Percentiles rank a stretch among this genome's conserved stretches.
Evolutionary conservation across 2,329 filamentous ascomycete species (phyloP).

Genomic region (Sclerotinia glacialis): DNA sequence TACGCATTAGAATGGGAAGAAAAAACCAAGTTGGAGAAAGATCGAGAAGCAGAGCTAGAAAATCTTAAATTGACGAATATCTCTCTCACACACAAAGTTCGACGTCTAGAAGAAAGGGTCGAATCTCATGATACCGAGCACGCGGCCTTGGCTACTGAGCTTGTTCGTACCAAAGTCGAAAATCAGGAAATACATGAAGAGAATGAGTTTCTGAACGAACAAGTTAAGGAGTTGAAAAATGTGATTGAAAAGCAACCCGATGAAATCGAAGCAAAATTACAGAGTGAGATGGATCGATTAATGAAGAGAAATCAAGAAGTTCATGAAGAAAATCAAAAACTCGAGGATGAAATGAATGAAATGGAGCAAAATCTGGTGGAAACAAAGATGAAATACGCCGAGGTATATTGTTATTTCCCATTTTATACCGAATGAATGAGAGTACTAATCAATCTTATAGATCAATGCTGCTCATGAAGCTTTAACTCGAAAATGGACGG

Average conservation of each 20-base stretch:
- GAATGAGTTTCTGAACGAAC: constrained; percentile 81
- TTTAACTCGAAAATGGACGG: constrained; percentile 73
- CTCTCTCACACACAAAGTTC: constrained; percentile 71
- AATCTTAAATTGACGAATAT: constrained; percentile 64
- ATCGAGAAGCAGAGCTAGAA: constrained; percentile 78
- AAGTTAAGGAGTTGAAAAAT: constrained; percentile 79
- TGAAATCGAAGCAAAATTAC: constrained; percentile 79
- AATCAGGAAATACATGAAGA: constrained; percentile 86
- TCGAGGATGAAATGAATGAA: constrained; percentile 87
- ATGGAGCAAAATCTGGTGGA: constrained; percentile 90
- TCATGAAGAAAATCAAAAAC: constrained; percentile 82
- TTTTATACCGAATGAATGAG: constrained; percentile 18
- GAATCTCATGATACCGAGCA: constrained; percentile 89
- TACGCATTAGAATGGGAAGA: constrained; percentile 93
- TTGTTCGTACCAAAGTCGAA: constrained; percentile 89
- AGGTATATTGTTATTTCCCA: constrained; percentile 62
- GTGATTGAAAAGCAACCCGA: constrained; percentile 87
- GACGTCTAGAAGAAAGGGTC: constrained; percentile 80
- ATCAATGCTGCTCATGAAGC: constrained; percentile 69
- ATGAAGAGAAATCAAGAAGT: constrained; percentile 92
- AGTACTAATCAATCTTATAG: constrained; percentile 44
- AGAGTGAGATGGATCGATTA: constrained; percentile 82
- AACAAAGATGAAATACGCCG: constrained; percentile 92
- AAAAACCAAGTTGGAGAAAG: constrained; percentile 76
- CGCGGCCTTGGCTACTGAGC: constrained; percentile 82